A percentile compares a stretch with the other conserved stretches of the same genome.
phyloP scores from a whole-genome alignment of 768 basidiomycete species.

The Kwoniella bestiolae region DNA sequence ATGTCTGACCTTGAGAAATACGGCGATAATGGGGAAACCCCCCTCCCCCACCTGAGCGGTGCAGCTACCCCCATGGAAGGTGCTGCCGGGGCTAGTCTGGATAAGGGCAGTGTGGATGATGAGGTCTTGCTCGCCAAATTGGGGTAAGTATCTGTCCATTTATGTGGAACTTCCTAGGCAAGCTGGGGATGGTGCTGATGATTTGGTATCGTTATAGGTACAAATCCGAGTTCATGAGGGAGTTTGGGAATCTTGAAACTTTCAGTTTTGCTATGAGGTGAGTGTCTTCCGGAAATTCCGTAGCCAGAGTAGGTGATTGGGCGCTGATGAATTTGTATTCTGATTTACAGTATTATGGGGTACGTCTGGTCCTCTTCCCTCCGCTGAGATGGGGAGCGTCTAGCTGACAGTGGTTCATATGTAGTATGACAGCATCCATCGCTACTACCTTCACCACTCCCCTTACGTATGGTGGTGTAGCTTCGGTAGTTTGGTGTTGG shows the following conservation, averaged over 20 bases:
- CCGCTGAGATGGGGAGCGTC: too few relatives aligned
- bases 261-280: conserved; percentile 55
- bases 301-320: too few relatives aligned
- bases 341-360: conserved; percentile 35
- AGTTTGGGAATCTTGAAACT: conserved; percentile 63
- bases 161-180: too few relatives aligned
- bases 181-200: too few relatives aligned
- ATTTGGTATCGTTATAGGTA: conserved; percentile 23
- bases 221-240: conserved; percentile 68
- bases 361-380: conserved; percentile 1
- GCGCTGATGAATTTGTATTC: neutral
- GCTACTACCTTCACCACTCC: conserved; percentile 60
- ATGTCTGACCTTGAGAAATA: conserved; percentile 14
- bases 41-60: neutral
- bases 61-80: neutral
- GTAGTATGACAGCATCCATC: conserved; percentile 46
- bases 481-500: conserved; percentile 59
- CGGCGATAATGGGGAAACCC: neutral
- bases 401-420: neutral
- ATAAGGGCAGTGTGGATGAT: conserved; percentile 22
- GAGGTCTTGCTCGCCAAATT: conserved; percentile 30
- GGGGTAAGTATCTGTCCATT: conserved; percentile 20
- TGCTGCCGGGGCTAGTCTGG: neutral
- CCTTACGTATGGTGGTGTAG: conserved; percentile 57
- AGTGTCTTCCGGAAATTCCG: too few relatives aligned